Conservation (phyloP, 805 yeast genomes). For the Vanderwaltozyma verrucispora region DNA sequence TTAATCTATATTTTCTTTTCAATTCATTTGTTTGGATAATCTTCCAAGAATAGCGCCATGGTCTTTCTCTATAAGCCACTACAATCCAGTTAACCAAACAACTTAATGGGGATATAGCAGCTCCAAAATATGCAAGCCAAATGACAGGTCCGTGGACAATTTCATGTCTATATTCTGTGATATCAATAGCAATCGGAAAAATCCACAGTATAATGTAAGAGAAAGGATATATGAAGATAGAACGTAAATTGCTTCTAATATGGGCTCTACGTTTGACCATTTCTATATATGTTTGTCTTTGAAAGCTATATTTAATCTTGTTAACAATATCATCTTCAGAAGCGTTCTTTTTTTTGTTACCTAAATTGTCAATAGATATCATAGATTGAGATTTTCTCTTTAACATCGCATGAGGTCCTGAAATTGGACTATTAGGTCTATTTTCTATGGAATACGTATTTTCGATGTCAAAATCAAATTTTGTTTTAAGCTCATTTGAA, state of each 20-base stretch:
- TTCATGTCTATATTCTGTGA: constrained; percentile 43
- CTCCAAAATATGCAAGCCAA: constrained; percentile 59
- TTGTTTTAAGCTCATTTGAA: no score
- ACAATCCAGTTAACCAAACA: constrained; percentile 71
- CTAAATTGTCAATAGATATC: background rate
- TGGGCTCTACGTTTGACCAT: constrained; percentile 53
- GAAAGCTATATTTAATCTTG: constrained; percentile 32
- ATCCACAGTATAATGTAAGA: constrained; percentile 76
- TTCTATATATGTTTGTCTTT: constrained; percentile 47
- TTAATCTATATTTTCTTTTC: constrained; percentile 13
- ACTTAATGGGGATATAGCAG: constrained; percentile 70
- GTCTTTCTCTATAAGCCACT: constrained; percentile 66
- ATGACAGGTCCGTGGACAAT: constrained; percentile 39
- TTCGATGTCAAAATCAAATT: no score
- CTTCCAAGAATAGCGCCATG: constrained; percentile 50
- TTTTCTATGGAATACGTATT: no score
- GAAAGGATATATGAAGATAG: constrained; percentile 74
- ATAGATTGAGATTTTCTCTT: background rate
- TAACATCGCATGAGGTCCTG: background rate
- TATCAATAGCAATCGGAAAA: constrained; percentile 62
- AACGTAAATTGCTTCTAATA: constrained; percentile 67
- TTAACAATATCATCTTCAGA: background rate
- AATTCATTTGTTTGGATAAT: constrained; percentile 15
- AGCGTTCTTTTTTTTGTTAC: background rate
- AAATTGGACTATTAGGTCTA: no score